phyloP scores from a whole-genome alignment of 768 basidiomycete genomes.

The Russula dissimulans region DNA sequence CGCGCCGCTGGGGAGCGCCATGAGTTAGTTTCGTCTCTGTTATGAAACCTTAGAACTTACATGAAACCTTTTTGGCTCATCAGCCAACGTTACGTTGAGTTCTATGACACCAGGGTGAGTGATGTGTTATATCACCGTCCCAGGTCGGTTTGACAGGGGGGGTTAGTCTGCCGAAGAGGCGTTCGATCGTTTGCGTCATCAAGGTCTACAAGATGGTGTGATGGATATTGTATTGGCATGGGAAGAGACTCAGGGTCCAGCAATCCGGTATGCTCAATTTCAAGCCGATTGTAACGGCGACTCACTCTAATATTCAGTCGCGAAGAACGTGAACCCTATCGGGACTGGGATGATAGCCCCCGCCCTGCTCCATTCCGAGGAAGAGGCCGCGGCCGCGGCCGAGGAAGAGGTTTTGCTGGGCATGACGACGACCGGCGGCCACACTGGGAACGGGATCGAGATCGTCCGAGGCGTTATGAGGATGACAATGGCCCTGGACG shows the following conservation, averaged over 20 bases:
- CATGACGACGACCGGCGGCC: slow-evolving; percentile 17
- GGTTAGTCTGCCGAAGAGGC: slow-evolving; percentile 67
- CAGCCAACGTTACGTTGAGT: slow-evolving; percentile 90
- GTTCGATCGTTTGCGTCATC: slow-evolving; percentile 69
- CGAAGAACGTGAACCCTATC: slow-evolving; percentile 27
- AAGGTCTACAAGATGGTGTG: slow-evolving; percentile 73
- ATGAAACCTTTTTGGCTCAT: slow-evolving; percentile 1
- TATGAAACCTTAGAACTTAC: neutral
- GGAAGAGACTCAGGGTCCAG: slow-evolving; percentile 50
- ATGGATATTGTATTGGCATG: slow-evolving; percentile 85
- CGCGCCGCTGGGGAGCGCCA: slow-evolving; percentile 52
- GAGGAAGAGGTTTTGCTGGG: slow-evolving; percentile 18
- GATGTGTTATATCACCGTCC: neutral
- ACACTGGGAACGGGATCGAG: slow-evolving; percentile 16
- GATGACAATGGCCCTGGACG: slow-evolving; percentile 28
- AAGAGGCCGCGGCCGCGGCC: slow-evolving; percentile 25
- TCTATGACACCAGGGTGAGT: slow-evolving; percentile 78
- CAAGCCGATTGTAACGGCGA: neutral
- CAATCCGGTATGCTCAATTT: slow-evolving; percentile 21
- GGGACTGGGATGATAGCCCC: slow-evolving; percentile 23
- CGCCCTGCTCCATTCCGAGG: slow-evolving; percentile 23
- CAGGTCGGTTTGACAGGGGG: slow-evolving; percentile 9
- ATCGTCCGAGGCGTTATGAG: slow-evolving; percentile 24
- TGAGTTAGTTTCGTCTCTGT: slow-evolving; percentile 29
- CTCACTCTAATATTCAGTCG: slow-evolving; percentile 23